Evolutionary conservation across 352 stramenopile genomes (phyloP).

Genomic region (Pythium coloratum): DNA sequence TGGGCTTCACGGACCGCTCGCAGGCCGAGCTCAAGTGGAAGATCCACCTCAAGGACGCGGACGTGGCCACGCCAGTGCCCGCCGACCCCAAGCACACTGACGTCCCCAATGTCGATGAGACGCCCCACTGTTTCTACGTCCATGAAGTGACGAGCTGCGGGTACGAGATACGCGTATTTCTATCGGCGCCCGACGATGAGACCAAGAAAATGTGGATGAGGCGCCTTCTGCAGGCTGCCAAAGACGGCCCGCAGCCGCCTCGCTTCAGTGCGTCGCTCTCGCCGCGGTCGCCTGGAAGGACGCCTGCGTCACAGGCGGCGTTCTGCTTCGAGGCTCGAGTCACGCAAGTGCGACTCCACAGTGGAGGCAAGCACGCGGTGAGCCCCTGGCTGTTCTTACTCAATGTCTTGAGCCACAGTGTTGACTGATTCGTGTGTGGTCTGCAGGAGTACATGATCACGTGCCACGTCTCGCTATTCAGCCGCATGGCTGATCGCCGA

Average conservation of each 20-base stretch:
- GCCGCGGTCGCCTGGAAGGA: conserved; percentile 28
- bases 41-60: conserved; percentile 42
- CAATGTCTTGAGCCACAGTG: not conserved
- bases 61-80: conserved; percentile 59
- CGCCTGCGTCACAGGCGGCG: conserved; percentile 29
- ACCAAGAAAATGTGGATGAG: conserved; percentile 64
- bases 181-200: conserved; percentile 38
- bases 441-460: conserved; percentile 63
- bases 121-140: conserved; percentile 61
- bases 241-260: conserved; percentile 44
- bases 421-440: not conserved
- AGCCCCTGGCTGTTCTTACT: not conserved
- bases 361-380: conserved; percentile 51
- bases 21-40: conserved; percentile 55
- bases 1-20: conserved; percentile 53
- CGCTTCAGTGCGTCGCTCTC: conserved; percentile 44
- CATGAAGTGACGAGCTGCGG: conserved; percentile 38
- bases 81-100: conserved; percentile 50
- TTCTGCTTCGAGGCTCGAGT: conserved; percentile 26
- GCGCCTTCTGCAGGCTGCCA: conserved; percentile 38
- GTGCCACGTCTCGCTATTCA: conserved; percentile 61
- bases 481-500: conserved; percentile 39
- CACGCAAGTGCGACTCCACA: conserved; percentile 34
- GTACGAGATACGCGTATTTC: conserved; percentile 38
- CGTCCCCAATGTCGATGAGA: conserved; percentile 40